phyloP scores from a whole-genome alignment of 164 flowering plant species.

The Annona squamosa region DNA sequence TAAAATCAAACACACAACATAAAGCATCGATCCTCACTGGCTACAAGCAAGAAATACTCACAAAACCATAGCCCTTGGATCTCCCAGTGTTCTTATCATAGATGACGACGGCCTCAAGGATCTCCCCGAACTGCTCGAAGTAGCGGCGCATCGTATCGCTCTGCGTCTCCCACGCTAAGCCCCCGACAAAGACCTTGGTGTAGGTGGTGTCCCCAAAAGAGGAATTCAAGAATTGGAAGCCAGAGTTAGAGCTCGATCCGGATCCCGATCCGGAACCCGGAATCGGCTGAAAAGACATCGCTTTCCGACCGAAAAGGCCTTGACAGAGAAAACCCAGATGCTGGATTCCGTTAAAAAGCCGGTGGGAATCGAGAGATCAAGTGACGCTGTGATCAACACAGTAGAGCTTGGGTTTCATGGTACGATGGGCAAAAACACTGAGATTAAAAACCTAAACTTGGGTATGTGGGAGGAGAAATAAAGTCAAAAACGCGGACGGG shows the following conservation, averaged over 20 bases:
- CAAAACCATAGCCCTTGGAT: conserved; percentile 98
- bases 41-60: conserved; percentile 42
- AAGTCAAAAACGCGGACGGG: conserved; percentile 16
- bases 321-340: conserved; percentile 9
- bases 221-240: conserved; percentile 67
- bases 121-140: conserved; percentile 93
- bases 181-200: conserved; percentile 96
- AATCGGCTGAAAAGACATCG: conserved; percentile 58
- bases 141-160: conserved; percentile 78
- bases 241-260: conserved; percentile 49
- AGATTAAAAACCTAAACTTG: conserved; percentile 29
- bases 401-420: conserved; percentile 11
- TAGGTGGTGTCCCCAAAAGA: conserved; percentile 91
- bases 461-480: background rate
- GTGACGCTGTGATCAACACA: conserved; percentile 27
- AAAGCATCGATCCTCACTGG: background rate
- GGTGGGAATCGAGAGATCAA: conserved; percentile 3
- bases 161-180: conserved; percentile 98
- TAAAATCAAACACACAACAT: background rate
- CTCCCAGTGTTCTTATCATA: conserved; percentile 89
- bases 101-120: conserved; percentile 96
- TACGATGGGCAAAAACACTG: conserved; percentile 29
- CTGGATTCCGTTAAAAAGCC: background rate
- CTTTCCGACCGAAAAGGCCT: conserved; percentile 4
- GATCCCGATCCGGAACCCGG: conserved; percentile 45